Evolutionary conservation across 2,329 filamentous ascomycete species (phyloP).

Genomic region (Grosmannia serpens): DNA sequence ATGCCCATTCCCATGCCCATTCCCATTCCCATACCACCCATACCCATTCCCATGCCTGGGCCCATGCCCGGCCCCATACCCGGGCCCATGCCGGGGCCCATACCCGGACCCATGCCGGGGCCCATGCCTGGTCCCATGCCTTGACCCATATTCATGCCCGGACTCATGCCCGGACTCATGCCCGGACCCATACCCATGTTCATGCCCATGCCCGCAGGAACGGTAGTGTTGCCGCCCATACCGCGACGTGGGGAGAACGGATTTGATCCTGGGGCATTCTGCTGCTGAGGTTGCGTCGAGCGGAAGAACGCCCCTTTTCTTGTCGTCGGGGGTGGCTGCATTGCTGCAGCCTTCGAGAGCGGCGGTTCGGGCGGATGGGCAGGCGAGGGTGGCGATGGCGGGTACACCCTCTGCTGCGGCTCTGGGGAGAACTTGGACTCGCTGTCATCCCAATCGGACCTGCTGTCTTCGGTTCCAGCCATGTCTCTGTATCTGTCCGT

Average conservation of each 20-base stretch:
- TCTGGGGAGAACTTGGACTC: not conserved
- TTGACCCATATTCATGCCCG: not conserved
- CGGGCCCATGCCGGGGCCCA: not conserved
- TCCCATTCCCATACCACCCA: not conserved
- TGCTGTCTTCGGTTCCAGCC: not conserved
- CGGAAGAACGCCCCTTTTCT: not conserved
- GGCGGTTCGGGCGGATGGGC: not conserved
- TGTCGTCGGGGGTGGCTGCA: not conserved
- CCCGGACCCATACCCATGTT: not conserved
- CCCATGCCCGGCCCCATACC: not conserved
- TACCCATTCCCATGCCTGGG: not conserved
- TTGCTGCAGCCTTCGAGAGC: not conserved
- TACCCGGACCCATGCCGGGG: not conserved
- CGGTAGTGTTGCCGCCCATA: not conserved
- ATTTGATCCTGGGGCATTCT: not conserved
- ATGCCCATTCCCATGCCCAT: not conserved
- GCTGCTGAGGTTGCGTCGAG: not conserved
- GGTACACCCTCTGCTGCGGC: not conserved
- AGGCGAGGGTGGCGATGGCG: not conserved
- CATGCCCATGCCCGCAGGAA: not conserved
- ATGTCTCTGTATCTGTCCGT: not conserved
- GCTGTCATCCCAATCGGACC: not conserved
- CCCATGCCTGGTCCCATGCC: not conserved
- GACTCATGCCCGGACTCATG: not conserved
- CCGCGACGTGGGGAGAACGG: not conserved